Evolutionary conservation across 2,329 filamentous ascomycete species (phyloP).

Genomic region (Cladophialophora carrionii): DNA sequence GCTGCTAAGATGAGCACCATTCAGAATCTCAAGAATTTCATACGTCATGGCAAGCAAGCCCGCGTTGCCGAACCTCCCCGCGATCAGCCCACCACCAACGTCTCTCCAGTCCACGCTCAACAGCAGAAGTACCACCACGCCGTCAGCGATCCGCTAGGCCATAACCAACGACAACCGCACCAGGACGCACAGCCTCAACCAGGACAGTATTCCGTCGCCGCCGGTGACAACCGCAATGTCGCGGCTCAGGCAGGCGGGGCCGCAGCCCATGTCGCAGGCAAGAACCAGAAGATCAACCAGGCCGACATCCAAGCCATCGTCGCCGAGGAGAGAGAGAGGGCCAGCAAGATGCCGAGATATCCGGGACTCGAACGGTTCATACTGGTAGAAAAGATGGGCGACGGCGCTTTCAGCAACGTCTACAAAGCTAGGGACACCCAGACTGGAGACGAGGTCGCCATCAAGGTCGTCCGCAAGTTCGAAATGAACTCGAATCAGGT

Average conservation of each 20-base stretch:
- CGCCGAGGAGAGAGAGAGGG: conserved; percentile 85
- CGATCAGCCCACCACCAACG: conserved; percentile 64
- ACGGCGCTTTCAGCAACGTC: conserved; percentile 98
- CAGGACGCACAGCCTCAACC: conserved; percentile 45
- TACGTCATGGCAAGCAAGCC: conserved; percentile 96
- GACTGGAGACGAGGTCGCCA: conserved; percentile 75
- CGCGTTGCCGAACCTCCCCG: conserved; percentile 65
- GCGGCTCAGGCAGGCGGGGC: conserved; percentile 69
- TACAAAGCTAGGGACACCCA: conserved; percentile 81
- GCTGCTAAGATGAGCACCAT: conserved; percentile 66
- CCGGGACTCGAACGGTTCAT: conserved; percentile 84
- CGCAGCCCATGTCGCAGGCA: conserved; percentile 65
- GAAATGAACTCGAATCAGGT: conserved; percentile 99
- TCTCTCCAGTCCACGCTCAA: conserved; percentile 67
- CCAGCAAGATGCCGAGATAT: conserved; percentile 82
- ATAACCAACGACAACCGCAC: conserved; percentile 57
- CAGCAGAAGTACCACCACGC: conserved; percentile 59
- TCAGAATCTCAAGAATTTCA: conserved; percentile 96
- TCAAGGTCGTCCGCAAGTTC: conserved; percentile 98
- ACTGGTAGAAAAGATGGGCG: conserved; percentile 94
- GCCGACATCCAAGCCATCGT: conserved; percentile 81
- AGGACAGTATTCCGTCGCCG: conserved; percentile 65
- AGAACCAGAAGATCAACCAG: conserved; percentile 59
- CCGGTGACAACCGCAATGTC: conserved; percentile 64
- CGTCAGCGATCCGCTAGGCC: conserved; percentile 64